Percentiles rank a stretch among this genome's conserved stretches.
Evolutionary conservation across 805 yeast species (phyloP).

Genomic region (Sporopachydermia lactativora): DNA sequence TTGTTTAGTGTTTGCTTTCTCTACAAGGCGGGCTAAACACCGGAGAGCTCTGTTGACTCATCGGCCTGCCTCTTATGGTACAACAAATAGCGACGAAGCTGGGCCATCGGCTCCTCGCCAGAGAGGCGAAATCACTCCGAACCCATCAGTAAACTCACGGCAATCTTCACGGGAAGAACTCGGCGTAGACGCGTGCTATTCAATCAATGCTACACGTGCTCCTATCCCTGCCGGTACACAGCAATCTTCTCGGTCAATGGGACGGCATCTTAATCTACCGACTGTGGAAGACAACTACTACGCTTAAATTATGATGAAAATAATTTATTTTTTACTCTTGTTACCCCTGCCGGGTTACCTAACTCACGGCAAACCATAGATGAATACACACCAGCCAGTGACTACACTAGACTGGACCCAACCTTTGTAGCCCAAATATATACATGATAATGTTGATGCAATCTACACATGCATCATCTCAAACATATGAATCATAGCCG

Average conservation of each 20-base stretch:
- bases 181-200: neutral
- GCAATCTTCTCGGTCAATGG: neutral
- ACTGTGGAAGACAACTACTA: neutral
- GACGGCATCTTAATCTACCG: neutral
- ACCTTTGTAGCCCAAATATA: too few relatives aligned
- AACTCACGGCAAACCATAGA: too few relatives aligned
- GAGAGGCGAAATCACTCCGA: neutral
- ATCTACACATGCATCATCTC: constrained; percentile 16
- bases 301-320: too few relatives aligned
- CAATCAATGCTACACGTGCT: neutral
- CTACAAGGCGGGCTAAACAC: neutral
- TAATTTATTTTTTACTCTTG: too few relatives aligned
- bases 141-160: neutral
- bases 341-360: too few relatives aligned
- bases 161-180: neutral
- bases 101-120: neutral
- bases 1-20: neutral
- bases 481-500: constrained; percentile 63
- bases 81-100: neutral
- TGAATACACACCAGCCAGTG: too few relatives aligned
- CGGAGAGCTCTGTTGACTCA: neutral
- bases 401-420: too few relatives aligned
- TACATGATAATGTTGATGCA: too few relatives aligned
- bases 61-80: neutral
- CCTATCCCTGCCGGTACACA: neutral